phyloP scores from a whole-genome alignment of 805 yeast species.

The Pichia exigua region DNA sequence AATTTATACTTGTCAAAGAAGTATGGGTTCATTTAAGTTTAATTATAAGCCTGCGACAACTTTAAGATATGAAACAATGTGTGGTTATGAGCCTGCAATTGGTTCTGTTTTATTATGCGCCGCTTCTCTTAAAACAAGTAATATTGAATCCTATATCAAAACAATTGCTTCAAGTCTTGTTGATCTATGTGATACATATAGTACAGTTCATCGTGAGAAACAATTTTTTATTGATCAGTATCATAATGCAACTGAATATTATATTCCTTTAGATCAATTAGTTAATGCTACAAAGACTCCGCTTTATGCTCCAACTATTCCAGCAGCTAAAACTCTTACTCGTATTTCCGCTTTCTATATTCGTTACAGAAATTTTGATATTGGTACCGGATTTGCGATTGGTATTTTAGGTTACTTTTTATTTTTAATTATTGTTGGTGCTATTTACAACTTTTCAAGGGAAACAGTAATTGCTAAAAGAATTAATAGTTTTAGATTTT shows the following conservation, averaged over 20 bases:
- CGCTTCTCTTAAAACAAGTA: background rate
- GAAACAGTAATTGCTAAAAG: slow-evolving; percentile 25
- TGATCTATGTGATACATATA: no score
- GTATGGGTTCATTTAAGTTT: background rate
- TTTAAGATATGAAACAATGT: background rate
- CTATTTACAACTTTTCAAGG: slow-evolving; percentile 26
- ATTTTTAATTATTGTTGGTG: slow-evolving; percentile 31
- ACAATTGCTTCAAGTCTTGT: no score
- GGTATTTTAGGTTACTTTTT: slow-evolving; percentile 33
- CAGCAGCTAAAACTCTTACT: background rate
- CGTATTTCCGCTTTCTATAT: background rate
- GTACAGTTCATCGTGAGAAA: no score
- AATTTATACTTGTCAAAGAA: background rate
- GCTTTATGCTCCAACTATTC: background rate
- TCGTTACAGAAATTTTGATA: background rate
- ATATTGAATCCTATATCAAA: no score
- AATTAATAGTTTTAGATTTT: background rate
- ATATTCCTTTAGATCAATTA: background rate
- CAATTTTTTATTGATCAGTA: background rate
- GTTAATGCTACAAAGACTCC: background rate
- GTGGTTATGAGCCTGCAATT: slow-evolving; percentile 14
- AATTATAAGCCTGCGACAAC: slow-evolving; percentile 4
- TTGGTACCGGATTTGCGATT: slow-evolving; percentile 25
- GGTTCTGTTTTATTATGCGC: slow-evolving; percentile 13
- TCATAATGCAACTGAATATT: background rate